A percentile compares a stretch with the other conserved stretches of the same genome.
Evolutionary conservation across 345 rosid species (phyloP).

Genomic region (Corchorus olitorius): DNA sequence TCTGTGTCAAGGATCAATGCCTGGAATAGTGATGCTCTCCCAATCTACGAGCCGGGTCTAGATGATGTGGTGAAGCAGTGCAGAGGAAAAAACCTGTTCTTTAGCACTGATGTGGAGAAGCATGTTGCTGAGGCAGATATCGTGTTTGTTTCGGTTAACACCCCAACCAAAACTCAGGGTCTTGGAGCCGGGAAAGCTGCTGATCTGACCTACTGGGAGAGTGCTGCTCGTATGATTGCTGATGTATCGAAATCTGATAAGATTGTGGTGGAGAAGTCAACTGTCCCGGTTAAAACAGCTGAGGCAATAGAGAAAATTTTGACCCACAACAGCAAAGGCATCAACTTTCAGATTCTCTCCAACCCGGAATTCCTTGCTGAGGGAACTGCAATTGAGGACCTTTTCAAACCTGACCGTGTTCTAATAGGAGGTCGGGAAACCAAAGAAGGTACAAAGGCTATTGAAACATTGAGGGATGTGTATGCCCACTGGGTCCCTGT

Average conservation of each 20-base stretch:
- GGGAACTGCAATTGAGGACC: conserved; percentile 67
- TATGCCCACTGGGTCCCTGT: conserved; percentile 76
- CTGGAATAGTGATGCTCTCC: conserved; percentile 70
- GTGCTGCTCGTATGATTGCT: conserved; percentile 80
- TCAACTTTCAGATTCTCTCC: conserved; percentile 69
- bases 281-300: conserved; percentile 74
- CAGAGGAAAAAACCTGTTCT: conserved; percentile 64
- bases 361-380: conserved; percentile 82
- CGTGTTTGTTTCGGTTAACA: conserved; percentile 74
- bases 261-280: conserved; percentile 76
- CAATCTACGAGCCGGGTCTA: conserved; percentile 77
- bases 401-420: conserved; percentile 62
- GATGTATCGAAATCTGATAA: conserved; percentile 73
- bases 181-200: conserved; percentile 85
- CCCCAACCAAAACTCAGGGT: conserved; percentile 74
- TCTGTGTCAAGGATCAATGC: conserved; percentile 57
- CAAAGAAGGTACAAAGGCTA: conserved; percentile 54
- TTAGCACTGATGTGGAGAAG: conserved; percentile 67
- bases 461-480: conserved; percentile 54
- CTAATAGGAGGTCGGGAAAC: conserved; percentile 76
- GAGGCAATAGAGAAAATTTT: conserved; percentile 76
- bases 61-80: conserved; percentile 63
- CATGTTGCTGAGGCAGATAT: conserved; percentile 67
- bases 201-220: conserved; percentile 83
- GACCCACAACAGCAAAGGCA: conserved; percentile 70